Conservation (phyloP, 441 rosid species). For the Macaranga tanarius region DNA sequence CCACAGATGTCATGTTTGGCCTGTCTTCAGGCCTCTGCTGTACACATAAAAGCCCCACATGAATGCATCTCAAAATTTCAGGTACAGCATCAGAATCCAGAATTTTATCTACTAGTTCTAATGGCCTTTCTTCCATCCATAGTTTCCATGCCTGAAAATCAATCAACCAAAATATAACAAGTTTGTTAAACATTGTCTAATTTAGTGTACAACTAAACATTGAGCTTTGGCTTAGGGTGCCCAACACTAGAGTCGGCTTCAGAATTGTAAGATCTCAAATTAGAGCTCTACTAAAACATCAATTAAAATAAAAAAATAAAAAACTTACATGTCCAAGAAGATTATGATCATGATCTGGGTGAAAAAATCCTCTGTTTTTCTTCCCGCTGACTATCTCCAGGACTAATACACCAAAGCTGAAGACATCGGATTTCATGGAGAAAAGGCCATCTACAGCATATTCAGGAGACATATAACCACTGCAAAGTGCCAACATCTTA, state of each 20-base stretch:
- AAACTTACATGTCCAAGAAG: slow-evolving; percentile 42
- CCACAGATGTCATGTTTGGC: slow-evolving; percentile 11
- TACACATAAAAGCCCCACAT: slow-evolving; percentile 68
- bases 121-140: slow-evolving; percentile 55
- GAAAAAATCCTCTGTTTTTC: slow-evolving; percentile 33
- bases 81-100: slow-evolving; percentile 27
- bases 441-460: slow-evolving; percentile 34
- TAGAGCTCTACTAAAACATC: too few species aligned
- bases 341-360: slow-evolving; percentile 31
- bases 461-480: slow-evolving; percentile 43
- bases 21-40: slow-evolving; percentile 28
- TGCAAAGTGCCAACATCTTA: neutral
- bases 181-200: too few species aligned
- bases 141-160: slow-evolving; percentile 54
- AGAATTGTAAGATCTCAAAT: too few species aligned
- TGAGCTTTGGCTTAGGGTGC: too few species aligned
- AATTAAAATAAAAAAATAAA: too few species aligned
- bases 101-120: slow-evolving; percentile 41
- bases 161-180: too few species aligned
- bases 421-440: slow-evolving; percentile 39
- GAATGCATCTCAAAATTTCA: slow-evolving; percentile 61
- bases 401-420: slow-evolving; percentile 37
- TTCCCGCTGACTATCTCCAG: slow-evolving; percentile 37
- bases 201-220: too few species aligned
- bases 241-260: too few species aligned